A percentile compares a stretch with the other conserved stretches of the same genome.
Conservation (phyloP, 2,329 filamentous ascomycete species). For the Parascedosporium putredinis region DNA sequence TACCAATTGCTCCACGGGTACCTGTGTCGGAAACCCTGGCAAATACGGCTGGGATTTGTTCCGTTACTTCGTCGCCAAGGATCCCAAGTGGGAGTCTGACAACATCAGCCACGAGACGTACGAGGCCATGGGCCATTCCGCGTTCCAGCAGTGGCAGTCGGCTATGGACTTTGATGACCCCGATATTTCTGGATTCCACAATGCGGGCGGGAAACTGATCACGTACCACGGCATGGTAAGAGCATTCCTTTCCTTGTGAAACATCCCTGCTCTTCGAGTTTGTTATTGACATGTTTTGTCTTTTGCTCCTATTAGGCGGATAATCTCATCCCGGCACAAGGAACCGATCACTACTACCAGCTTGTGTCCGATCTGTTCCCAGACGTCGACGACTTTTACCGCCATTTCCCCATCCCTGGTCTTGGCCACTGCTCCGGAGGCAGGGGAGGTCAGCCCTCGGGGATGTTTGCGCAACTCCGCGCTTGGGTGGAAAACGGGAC, state of each 20-base stretch:
- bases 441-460: background rate
- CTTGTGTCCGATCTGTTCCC: background rate
- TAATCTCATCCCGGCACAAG: background rate
- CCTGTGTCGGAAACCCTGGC: background rate
- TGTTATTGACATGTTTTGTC: no score
- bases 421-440: slow-evolving; percentile 8
- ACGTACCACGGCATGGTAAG: background rate
- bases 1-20: background rate
- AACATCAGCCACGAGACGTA: background rate
- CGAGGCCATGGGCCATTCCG: background rate
- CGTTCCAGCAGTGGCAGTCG: background rate
- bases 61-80: background rate
- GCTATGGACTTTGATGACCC: background rate
- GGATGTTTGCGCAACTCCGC: background rate
- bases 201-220: background rate
- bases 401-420: slow-evolving; percentile 9
- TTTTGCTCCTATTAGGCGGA: background rate
- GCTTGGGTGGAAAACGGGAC: background rate
- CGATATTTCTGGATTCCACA: background rate
- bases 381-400: slow-evolving; percentile 1
- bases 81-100: background rate
- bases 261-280: background rate
- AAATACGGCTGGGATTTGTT: background rate
- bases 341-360: slow-evolving; percentile 7
- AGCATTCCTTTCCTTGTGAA: background rate